These are phyloP conservation scores for Yueomyces sp. DNA, from an alignment of 805 yeast species.

Conservation along the genomic window DNA sequence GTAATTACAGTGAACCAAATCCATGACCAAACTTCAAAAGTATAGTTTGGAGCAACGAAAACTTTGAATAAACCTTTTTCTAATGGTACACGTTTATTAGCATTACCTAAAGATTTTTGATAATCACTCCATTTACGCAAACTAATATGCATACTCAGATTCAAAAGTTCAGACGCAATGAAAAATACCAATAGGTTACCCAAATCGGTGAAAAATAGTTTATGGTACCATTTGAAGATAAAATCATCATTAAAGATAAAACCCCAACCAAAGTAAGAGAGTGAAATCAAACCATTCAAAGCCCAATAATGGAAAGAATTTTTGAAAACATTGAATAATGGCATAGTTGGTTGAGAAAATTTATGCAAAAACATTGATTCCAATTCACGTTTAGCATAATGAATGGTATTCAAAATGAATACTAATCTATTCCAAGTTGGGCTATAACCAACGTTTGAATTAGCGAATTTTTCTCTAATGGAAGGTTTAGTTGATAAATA, in stretches of 20 bases:
- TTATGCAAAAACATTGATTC: conserved; percentile 78
- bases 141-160: conserved; percentile 56
- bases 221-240: conserved; percentile 7
- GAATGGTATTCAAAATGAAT: conserved; percentile 43
- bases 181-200: conserved; percentile 31
- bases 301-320: conserved; percentile 89
- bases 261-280: conserved; percentile 41
- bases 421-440: conserved; percentile 20
- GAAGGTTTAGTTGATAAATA: conserved; percentile 18
- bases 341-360: conserved; percentile 89
- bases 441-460: conserved; percentile 5
- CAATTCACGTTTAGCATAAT: conserved; percentile 76
- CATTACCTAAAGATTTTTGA: conserved; percentile 23
- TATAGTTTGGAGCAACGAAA: conserved; percentile 89
- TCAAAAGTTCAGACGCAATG: conserved; percentile 54
- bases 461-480: conserved; percentile 6
- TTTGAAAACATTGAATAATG: conserved; percentile 71
- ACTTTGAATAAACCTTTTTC: conserved; percentile 70
- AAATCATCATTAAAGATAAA: conserved; percentile 10
- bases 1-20: conserved; percentile 46
- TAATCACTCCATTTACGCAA: conserved; percentile 38
- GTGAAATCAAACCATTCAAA: conserved; percentile 54
- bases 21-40: conserved; percentile 78
- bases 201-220: conserved; percentile 9
- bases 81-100: conserved; percentile 30